Evolutionary conservation across 108 stramenopile genomes (phyloP), one percentile per base, ranked within the genome.

Genomic region (Mayamaea pseudoterrestris): DNA sequence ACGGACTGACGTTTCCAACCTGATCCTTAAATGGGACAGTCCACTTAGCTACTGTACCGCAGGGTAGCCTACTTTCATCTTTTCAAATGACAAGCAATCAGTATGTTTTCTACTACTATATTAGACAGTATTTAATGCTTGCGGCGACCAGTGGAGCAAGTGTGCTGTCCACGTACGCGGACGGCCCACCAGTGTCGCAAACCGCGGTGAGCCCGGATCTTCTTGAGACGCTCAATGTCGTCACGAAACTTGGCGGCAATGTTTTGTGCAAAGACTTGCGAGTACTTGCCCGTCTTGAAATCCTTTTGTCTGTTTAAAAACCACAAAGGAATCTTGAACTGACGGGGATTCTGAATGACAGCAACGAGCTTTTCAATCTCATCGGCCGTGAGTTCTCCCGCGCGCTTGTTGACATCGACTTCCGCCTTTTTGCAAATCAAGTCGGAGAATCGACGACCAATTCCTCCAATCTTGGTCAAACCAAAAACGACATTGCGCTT

Each of bases 351-450:
- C 52, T 83, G 78, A 72, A 99, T 97, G 61, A 99, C 93, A 47
- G 94, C 96, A 37, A 99, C 94, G 32, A 99, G 68, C 74, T 95
- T 93, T 80, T 99, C 98, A 64, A 98, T 95, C 73, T 98, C 94
- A 71, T 99, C 97, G 41, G 94, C 93, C 30, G 93, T 94, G 44
- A 99, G 69, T 69, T 96, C 94, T 56, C 98, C 98, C 30, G 98
- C 98, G 56, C 97, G 91, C 81, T 95, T 95, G 87, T 90, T 91
- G 53, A 90, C 82, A 84, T 96, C 94, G 46, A 99, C 69, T 63
- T 96, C 98, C 28, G 98, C 98, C 91, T 98, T 97, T 84, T 99
- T 99, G 91, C 95, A 97, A 66, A 99, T 95, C 34, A 99, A 62
- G 69, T 96, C 91, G 43, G 96, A 72, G 53, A 99, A 96, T 60